phyloP scores from a whole-genome alignment of 202 grass and related monocot genomes.

The Setaria viridis region DNA sequence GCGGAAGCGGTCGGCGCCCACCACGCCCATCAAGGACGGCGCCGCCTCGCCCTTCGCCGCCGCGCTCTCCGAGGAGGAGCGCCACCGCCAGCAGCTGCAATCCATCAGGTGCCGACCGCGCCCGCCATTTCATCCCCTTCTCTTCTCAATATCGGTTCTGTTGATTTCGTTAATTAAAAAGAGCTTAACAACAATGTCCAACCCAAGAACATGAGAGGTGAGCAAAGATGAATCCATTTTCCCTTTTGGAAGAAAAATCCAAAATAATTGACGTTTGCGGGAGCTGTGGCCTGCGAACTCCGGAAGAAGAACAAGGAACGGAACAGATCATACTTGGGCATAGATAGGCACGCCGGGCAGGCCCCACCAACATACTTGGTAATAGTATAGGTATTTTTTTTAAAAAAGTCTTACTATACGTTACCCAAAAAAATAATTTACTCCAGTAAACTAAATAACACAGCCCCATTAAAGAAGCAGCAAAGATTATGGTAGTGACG shows the following conservation, averaged over 20 bases:
- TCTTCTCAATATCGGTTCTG: background rate
- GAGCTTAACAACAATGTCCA: background rate
- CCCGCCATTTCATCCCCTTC: background rate
- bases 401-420: no score
- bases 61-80: constrained; percentile 85
- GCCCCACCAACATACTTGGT: background rate
- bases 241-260: background rate
- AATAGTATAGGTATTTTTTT: no score
- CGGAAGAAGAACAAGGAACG: constrained; percentile 27
- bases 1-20: constrained; percentile 90
- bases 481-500: background rate
- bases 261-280: background rate
- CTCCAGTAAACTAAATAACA: background rate
- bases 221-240: background rate
- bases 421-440: background rate
- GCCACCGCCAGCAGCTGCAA: constrained; percentile 80
- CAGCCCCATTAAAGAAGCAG: background rate
- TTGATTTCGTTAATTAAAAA: background rate
- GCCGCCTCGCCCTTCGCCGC: constrained; percentile 54
- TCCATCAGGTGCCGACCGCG: constrained; percentile 73
- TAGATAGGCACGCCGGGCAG: background rate
- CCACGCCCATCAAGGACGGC: constrained; percentile 91
- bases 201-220: background rate
- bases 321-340: background rate
- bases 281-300: background rate